Percentiles rank a stretch among this genome's conserved stretches.
Conservation (phyloP, 768 basidiomycete genomes). For the Jaapia argillacea region DNA sequence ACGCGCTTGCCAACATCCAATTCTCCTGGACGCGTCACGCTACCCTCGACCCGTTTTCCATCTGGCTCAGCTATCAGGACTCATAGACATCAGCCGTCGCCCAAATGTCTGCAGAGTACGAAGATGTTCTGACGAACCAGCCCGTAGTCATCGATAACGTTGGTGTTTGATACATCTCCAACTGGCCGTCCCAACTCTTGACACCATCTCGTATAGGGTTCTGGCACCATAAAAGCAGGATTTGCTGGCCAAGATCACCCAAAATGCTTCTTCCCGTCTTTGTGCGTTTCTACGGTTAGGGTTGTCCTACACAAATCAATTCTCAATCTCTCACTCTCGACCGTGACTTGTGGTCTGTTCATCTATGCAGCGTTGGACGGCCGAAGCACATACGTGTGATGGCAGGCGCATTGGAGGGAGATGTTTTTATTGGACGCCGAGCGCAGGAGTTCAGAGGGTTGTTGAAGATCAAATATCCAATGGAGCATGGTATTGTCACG, state of each 20-base stretch:
- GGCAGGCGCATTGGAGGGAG: constrained; percentile 95
- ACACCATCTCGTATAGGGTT: constrained; percentile 53
- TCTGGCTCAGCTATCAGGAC: too few relatives aligned
- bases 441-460: constrained; percentile 95
- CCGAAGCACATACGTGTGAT: constrained; percentile 98
- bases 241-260: constrained; percentile 99
- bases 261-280: constrained; percentile 98
- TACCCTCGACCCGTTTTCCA: too few relatives aligned
- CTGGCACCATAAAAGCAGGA: constrained; percentile 97
- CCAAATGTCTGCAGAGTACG: constrained; percentile 85
- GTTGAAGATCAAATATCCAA: constrained; percentile 97
- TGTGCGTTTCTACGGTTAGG: constrained; percentile 56
- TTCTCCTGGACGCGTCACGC: too few relatives aligned
- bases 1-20: too few relatives aligned
- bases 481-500: constrained; percentile 98
- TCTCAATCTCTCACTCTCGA: neutral
- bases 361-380: constrained; percentile 71
- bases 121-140: constrained; percentile 94
- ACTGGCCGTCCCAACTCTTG: constrained; percentile 13
- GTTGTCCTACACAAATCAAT: constrained; percentile 2
- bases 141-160: constrained; percentile 99
- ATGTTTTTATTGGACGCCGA: constrained; percentile 89
- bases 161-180: constrained; percentile 20
- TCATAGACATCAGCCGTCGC: too few relatives aligned
- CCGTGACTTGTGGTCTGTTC: neutral